Evolutionary conservation across 192 early-diverging fungal species (phyloP).

Genomic region (Phlyctochytrium bullatum): DNA sequence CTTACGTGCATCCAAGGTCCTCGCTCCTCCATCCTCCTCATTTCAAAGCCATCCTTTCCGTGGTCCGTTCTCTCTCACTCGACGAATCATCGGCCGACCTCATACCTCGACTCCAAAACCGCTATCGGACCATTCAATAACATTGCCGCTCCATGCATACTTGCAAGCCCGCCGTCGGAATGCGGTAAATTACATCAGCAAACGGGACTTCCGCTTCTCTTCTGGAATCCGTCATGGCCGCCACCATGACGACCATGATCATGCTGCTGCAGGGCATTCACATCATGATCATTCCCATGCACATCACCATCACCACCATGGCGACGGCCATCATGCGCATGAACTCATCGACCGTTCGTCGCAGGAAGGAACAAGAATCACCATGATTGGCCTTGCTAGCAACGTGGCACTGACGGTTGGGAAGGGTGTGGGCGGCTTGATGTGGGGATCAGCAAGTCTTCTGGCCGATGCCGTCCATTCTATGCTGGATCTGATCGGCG

Average conservation of each 20-base stretch:
- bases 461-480: constrained; percentile 81
- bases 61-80: too few relatives aligned
- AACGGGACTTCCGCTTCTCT: too few relatives aligned
- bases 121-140: too few relatives aligned
- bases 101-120: too few relatives aligned
- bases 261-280: background rate
- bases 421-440: constrained; percentile 39
- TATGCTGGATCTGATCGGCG: constrained; percentile 58
- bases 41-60: too few relatives aligned
- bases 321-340: too few relatives aligned
- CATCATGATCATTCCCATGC: constrained; percentile 18
- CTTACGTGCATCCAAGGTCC: too few relatives aligned
- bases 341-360: constrained; percentile 19
- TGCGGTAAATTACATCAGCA: too few relatives aligned
- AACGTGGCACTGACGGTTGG: constrained; percentile 35
- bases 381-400: constrained; percentile 31
- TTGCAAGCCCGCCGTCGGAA: too few relatives aligned
- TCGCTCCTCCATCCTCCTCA: too few relatives aligned
- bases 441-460: constrained; percentile 51
- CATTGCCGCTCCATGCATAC: too few relatives aligned
- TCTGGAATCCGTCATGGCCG: background rate
- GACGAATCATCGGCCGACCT: too few relatives aligned
- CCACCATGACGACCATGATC: constrained; percentile 11
- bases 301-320: constrained; percentile 6
- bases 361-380: constrained; percentile 37